These are phyloP conservation scores for Solanum ossicruentum DNA, from an alignment of 257 asterid species.

Conservation along the genomic window DNA sequence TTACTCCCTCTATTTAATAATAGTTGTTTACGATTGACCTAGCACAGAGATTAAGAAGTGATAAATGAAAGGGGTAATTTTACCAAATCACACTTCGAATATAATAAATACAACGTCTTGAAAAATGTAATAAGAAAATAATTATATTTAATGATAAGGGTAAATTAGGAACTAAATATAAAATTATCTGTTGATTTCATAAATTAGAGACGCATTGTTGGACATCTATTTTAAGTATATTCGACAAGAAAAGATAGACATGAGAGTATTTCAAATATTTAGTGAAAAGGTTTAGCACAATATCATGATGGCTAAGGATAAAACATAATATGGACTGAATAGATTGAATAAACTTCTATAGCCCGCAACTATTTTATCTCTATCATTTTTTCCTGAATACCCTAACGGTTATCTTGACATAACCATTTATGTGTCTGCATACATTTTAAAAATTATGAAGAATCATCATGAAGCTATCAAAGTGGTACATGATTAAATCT, in stretches of 20 bases:
- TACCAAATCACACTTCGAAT: no score
- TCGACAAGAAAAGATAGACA: no score
- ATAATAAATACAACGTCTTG: no score
- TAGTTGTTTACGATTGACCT: no score
- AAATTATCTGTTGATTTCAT: no score
- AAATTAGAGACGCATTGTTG: no score
- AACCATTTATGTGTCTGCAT: not conserved
- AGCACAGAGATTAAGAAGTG: no score
- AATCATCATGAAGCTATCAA: not conserved
- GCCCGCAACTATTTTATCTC: not conserved
- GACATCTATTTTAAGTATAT: no score
- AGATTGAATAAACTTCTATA: conserved; percentile 12
- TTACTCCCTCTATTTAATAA: not conserved
- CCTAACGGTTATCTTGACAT: not conserved
- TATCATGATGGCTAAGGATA: conserved; percentile 3
- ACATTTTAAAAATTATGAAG: not conserved
- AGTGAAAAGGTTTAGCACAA: not conserved
- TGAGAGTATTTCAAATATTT: not conserved
- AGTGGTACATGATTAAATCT: not conserved
- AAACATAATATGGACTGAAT: conserved; percentile 7
- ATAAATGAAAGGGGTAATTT: no score
- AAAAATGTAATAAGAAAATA: no score
- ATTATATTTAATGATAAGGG: no score
- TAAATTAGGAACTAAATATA: no score
- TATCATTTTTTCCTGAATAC: not conserved